Evolutionary conservation across 768 basidiomycete species (phyloP), one percentile per base, ranked within the genome.

Genomic region (Lactifluus echinatus): DNA sequence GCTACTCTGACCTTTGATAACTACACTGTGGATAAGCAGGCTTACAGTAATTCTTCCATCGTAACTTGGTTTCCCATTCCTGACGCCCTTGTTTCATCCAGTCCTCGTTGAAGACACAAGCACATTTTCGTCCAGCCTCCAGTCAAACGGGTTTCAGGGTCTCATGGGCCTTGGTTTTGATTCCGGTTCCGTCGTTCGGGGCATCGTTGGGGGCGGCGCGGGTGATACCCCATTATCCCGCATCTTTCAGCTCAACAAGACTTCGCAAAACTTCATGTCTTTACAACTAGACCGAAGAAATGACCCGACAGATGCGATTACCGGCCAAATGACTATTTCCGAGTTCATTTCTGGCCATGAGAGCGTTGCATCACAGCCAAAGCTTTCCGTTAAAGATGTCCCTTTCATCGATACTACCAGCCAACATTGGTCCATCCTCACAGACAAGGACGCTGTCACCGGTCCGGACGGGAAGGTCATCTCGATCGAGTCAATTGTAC

Each of bases 81-180:
- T 50, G 19, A 54, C 26, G 31, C 29, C 17, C 21, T 23, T 12
- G 19, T 33, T 17, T 40, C 15, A 11, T 26, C 10, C 63, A 88
- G 87, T 89, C 37, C 74, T 83, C 26, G 87, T 87, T 33, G 65
- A 73, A 2, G 75, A 88, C 63, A 80, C 82, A 4, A 80, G 79
- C 43, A 74, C 78, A 10, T 88, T 90, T 68, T 79, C 84, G 4
- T 69, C 76, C 15, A 70, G 87, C 63, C 81, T 85, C 65, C 70
- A 76, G 34, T 48, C 75, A 2, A 79, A 86, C 65, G 84, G 82
- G 0, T 85, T 81, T 62, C 77, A 83, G 55, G 88, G 88, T 39
- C 79, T 90, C 19, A 72, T 90, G 28, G 88, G 88, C 23, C 78
- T 90, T 17, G 88, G 88, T n/a, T 87, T 87, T 29, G 87, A 87